Conservation (phyloP, 139 green algal species). For the Gonium pectorale region DNA sequence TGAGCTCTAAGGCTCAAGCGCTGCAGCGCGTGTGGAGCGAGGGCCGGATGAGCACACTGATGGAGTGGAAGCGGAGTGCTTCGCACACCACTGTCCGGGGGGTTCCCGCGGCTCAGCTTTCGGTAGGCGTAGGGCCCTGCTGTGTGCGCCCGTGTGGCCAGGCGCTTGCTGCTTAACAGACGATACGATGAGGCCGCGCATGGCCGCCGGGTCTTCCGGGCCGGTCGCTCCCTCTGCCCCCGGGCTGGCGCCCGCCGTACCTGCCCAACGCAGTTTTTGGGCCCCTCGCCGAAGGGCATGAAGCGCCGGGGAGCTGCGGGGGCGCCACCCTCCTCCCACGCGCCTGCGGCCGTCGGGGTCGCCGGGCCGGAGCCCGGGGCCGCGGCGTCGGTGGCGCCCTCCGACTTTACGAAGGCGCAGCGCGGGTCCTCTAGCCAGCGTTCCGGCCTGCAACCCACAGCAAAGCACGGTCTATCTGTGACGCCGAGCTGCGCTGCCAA, state of each 20-base stretch:
- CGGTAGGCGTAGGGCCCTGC: no score
- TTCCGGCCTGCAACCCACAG: constrained; percentile 24
- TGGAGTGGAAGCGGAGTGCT: background rate
- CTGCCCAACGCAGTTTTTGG: constrained; percentile 50
- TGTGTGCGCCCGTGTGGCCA: no score
- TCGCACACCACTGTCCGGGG: background rate
- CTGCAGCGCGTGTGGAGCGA: background rate
- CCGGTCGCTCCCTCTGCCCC: background rate
- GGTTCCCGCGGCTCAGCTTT: background rate
- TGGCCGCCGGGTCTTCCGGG: background rate
- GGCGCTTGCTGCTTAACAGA: background rate
- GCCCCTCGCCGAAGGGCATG: constrained; percentile 20
- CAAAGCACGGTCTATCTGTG: no score
- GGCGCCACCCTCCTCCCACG: background rate
- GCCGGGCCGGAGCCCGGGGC: background rate
- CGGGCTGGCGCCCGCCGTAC: background rate
- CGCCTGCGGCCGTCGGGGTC: background rate
- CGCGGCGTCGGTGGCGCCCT: no score
- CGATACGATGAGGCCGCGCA: background rate
- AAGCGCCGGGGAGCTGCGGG: constrained; percentile 15
- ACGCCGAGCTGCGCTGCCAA: no score
- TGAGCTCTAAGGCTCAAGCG: background rate
- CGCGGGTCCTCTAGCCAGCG: constrained; percentile 28
- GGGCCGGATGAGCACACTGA: background rate
- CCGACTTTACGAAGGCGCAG: background rate